Conservation (phyloP, 176 grass and related monocot species). For the Carex scoparia region DNA sequence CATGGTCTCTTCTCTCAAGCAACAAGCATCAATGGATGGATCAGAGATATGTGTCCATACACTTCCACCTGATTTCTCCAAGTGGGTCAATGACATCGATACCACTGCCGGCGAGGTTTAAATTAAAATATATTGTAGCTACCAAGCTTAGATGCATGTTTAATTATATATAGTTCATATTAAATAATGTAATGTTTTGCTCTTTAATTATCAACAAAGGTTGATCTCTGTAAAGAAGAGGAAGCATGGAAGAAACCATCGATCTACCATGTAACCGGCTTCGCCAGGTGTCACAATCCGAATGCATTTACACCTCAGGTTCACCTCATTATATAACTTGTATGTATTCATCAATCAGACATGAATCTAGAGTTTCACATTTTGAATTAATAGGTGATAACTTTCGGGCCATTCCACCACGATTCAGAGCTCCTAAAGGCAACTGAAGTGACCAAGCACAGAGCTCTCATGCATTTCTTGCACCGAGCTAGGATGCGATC, state of each 20-base stretch:
- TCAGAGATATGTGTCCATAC: too few species aligned
- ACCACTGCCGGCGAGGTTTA: background rate
- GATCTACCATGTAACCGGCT: background rate
- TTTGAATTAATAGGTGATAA: background rate
- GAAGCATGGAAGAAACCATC: constrained; percentile 10
- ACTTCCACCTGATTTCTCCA: too few species aligned
- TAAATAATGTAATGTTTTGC: too few species aligned
- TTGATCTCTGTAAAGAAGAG: background rate
- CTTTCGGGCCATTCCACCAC: background rate
- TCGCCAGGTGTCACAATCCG: background rate
- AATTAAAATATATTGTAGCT: too few species aligned
- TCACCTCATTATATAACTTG: background rate
- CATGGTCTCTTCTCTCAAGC: background rate
- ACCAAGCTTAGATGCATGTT: too few species aligned
- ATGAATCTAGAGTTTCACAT: background rate
- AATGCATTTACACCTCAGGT: constrained; percentile 10
- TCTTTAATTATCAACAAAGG: background rate
- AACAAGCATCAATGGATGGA: background rate
- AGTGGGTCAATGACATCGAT: background rate
- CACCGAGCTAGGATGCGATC: background rate
- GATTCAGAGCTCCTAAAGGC: background rate
- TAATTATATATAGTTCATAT: too few species aligned
- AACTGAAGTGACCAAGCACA: background rate
- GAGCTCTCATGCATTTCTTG: background rate
- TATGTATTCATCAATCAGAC: background rate